Percentiles rank a stretch among this genome's conserved stretches.
Evolutionary conservation across 768 basidiomycete species (phyloP).

Genomic region (Lentinus brumalis): DNA sequence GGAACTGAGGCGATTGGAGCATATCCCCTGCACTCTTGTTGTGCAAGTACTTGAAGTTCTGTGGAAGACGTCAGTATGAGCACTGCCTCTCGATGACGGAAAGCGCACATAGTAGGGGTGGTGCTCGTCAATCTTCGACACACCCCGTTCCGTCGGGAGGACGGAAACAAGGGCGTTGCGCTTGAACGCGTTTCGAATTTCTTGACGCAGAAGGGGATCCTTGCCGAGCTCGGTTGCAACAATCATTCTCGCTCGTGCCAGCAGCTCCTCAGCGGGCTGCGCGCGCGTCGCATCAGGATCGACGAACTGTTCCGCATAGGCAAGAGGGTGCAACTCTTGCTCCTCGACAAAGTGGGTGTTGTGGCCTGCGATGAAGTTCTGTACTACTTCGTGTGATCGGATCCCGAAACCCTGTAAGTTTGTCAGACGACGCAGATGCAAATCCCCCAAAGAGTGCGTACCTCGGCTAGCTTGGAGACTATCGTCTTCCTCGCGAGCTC

Average conservation of each 20-base stretch:
- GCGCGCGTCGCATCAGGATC: constrained; percentile 65
- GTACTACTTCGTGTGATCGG: constrained; percentile 78
- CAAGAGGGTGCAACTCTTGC: constrained; percentile 74
- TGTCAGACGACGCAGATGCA: neutral
- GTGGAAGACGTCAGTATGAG: constrained; percentile 3
- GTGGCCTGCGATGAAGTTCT: constrained; percentile 68
- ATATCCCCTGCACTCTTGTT: constrained; percentile 76
- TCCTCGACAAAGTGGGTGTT: constrained; percentile 77
- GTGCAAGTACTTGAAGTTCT: constrained; percentile 95
- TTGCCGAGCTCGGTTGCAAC: constrained; percentile 89
- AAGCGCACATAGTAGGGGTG: constrained; percentile 69
- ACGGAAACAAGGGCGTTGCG: constrained; percentile 76
- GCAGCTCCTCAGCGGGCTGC: constrained; percentile 63
- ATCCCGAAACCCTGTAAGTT: constrained; percentile 77
- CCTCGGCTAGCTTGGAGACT: constrained; percentile 78
- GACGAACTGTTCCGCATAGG: constrained; percentile 84
- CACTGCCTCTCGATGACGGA: neutral
- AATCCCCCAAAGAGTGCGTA: constrained; percentile 36
- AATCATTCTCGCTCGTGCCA: constrained; percentile 78
- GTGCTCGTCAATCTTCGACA: constrained; percentile 72
- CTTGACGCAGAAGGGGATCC: constrained; percentile 83
- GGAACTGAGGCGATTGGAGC: constrained; percentile 74
- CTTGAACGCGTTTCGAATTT: constrained; percentile 76
- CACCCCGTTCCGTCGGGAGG: constrained; percentile 85
- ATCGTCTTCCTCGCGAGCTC: constrained; percentile 82